Conservation (phyloP, 768 basidiomycete species). For the Tricholoma furcatifolium region DNA sequence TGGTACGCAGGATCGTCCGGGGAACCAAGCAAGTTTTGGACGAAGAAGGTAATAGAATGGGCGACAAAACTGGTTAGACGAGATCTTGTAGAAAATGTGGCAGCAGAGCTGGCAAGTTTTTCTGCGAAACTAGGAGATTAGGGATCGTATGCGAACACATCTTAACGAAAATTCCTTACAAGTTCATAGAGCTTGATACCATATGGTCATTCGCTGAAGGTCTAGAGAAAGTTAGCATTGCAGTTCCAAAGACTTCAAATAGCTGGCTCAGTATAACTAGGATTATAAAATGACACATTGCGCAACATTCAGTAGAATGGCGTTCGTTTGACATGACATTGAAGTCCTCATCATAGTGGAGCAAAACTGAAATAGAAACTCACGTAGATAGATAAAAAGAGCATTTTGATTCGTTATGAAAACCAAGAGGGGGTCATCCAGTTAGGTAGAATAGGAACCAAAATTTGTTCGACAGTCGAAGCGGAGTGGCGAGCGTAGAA, state of each 20-base stretch:
- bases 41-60: constrained; percentile 34
- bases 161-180: not conserved
- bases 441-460: too few relatives aligned
- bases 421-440: too few relatives aligned
- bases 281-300: constrained; percentile 24
- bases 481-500: too few relatives aligned
- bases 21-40: constrained; percentile 33
- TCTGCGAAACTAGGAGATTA: not conserved
- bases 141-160: not conserved
- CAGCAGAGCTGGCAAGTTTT: constrained; percentile 32
- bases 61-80: constrained; percentile 26
- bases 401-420: not conserved
- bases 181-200: not conserved
- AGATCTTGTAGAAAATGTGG: constrained; percentile 35
- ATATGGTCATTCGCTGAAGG: not conserved
- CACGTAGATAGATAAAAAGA: not conserved
- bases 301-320: constrained; percentile 18
- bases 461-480: too few relatives aligned
- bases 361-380: not conserved
- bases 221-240: not conserved
- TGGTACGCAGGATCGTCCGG: constrained; percentile 36
- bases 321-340: constrained; percentile 19
- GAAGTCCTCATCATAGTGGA: constrained; percentile 17
- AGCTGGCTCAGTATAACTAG: constrained; percentile 27
- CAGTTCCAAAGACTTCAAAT: not conserved